Evolutionary conservation across 805 yeast species (phyloP).

Genomic region (Gaillardinia entomophila): DNA sequence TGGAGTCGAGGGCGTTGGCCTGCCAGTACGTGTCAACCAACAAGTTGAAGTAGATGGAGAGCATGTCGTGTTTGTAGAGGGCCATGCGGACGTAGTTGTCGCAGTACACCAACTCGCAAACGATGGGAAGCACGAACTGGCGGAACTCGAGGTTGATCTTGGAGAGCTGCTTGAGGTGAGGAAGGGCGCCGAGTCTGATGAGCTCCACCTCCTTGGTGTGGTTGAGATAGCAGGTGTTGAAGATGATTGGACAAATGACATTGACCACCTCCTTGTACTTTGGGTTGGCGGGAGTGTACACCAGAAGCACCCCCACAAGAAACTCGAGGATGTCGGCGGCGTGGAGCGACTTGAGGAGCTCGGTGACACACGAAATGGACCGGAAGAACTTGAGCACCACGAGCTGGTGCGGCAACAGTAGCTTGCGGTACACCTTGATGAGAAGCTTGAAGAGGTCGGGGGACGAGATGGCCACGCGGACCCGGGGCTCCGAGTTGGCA

Average conservation of each 20-base stretch:
- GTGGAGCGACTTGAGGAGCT: constrained; percentile 24
- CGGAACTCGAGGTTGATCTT: constrained; percentile 37
- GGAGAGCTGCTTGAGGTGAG: constrained; percentile 35
- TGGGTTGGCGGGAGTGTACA: constrained; percentile 17
- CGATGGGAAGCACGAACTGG: constrained; percentile 47
- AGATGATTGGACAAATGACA: constrained; percentile 42
- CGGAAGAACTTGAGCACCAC: constrained; percentile 40
- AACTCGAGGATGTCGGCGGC: constrained; percentile 40
- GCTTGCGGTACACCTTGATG: constrained; percentile 31
- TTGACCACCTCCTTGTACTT: constrained; percentile 38
- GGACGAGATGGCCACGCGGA: constrained; percentile 32
- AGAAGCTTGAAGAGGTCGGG: constrained; percentile 35
- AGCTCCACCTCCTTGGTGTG: constrained; percentile 40
- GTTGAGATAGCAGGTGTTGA: constrained; percentile 47
- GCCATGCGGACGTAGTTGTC: constrained; percentile 30
- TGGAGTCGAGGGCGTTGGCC: constrained; percentile 48
- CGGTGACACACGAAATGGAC: constrained; percentile 33
- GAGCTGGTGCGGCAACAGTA: constrained; percentile 27
- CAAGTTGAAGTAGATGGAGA: constrained; percentile 34
- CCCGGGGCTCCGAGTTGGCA: constrained; percentile 43
- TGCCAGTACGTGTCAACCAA: constrained; percentile 53
- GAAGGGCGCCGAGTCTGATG: constrained; percentile 42
- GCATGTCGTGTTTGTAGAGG: constrained; percentile 31
- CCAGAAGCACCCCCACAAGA: constrained; percentile 27
- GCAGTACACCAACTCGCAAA: constrained; percentile 49